Conservation (phyloP, 495 filamentous ascomycete genomes). For the Tuber umbilicatum region DNA sequence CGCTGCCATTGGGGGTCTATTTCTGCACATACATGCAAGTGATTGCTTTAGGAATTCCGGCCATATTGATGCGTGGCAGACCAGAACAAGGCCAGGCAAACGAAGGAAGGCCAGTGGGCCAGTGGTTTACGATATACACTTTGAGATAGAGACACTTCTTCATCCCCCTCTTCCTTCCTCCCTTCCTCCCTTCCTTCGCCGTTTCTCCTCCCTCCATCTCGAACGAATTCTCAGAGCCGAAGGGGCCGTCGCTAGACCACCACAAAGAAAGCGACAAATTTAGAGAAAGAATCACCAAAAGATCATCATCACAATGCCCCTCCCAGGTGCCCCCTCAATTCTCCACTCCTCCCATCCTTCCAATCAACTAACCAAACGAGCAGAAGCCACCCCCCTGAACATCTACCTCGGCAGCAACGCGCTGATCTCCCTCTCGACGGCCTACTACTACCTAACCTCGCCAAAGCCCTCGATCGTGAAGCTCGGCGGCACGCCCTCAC, state of each 20-base stretch:
- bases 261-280: neutral
- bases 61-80: constrained; percentile 1
- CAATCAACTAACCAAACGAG: constrained; percentile 12
- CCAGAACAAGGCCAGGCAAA: neutral
- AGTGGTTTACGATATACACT: neutral
- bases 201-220: neutral
- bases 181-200: neutral
- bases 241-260: neutral
- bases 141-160: neutral
- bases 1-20: neutral
- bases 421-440: constrained; percentile 21
- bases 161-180: neutral
- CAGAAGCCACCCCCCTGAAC: constrained; percentile 17
- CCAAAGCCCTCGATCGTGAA: constrained; percentile 21
- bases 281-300: neutral
- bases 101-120: neutral
- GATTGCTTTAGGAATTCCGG: neutral
- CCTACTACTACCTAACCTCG: constrained; percentile 21
- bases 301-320: neutral
- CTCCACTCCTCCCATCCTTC: neutral
- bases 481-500: constrained; percentile 28
- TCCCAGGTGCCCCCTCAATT: constrained; percentile 12
- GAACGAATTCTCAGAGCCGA: neutral
- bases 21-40: neutral
- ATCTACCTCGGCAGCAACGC: constrained; percentile 29